Evolutionary conservation across 139 green algal species (phyloP).

Genomic region (Chlamydomonas applanata): DNA sequence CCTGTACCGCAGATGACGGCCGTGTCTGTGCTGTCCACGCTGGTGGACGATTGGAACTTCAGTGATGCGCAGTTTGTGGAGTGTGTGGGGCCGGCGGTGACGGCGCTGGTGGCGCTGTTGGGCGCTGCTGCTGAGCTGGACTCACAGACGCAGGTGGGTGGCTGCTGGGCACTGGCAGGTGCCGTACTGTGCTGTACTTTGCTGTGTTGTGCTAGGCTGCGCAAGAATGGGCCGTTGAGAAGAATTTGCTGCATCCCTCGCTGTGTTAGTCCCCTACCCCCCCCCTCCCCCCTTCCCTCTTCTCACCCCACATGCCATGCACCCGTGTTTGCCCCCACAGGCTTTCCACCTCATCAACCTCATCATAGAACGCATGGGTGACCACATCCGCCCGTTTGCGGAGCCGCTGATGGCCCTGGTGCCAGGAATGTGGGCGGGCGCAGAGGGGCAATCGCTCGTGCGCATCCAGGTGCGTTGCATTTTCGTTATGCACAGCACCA

Average conservation of each 20-base stretch:
- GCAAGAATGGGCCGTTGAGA: not conserved
- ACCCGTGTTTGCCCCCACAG: no score
- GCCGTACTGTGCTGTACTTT: no score
- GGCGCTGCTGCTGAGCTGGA: conserved; percentile 56
- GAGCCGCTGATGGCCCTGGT: conserved; percentile 8
- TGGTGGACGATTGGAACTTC: conserved; percentile 86
- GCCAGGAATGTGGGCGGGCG: conserved; percentile 15
- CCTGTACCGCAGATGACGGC: conserved; percentile 60
- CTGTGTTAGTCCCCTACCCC: not conserved
- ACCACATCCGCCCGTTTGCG: conserved; percentile 17
- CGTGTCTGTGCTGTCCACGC: conserved; percentile 48
- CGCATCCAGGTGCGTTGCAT: conserved; percentile 24
- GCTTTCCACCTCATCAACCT: conserved; percentile 30
- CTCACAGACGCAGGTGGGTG: conserved; percentile 59
- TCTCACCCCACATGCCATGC: not conserved
- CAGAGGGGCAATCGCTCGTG: conserved; percentile 14
- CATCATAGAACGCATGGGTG: conserved; percentile 32
- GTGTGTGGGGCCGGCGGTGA: conserved; percentile 37
- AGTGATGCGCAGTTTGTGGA: conserved; percentile 57
- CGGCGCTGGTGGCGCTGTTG: conserved; percentile 45
- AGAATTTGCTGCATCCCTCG: not conserved
- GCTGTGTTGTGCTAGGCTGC: no score
- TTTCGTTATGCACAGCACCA: no score
- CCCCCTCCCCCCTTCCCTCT: not conserved
- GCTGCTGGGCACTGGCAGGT: not conserved